These are phyloP conservation scores for Colletotrichum sublineola DNA, from an alignment of 2,329 filamentous ascomycete genomes.

Conservation along the genomic window DNA sequence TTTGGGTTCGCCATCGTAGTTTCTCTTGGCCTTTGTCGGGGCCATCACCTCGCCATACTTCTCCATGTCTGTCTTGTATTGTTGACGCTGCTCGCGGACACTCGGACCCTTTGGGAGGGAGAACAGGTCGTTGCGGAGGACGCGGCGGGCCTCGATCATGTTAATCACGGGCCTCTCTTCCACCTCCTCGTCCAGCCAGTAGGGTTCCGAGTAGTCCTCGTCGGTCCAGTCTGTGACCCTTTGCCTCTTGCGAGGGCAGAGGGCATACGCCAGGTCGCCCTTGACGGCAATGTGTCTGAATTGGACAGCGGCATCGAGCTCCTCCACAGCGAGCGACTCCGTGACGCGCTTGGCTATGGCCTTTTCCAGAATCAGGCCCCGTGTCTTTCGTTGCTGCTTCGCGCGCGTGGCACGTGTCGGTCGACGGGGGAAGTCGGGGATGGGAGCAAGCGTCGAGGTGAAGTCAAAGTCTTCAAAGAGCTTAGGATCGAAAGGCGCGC, in stretches of 20 bases:
- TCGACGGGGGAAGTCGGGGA: constrained; percentile 9
- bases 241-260: constrained; percentile 35
- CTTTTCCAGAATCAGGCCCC: constrained; percentile 21
- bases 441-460: not conserved
- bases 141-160: constrained; percentile 33
- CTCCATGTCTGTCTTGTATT: constrained; percentile 25
- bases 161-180: constrained; percentile 22
- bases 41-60: constrained; percentile 26
- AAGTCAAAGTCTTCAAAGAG: constrained; percentile 1
- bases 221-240: not conserved
- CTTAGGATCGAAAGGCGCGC: constrained; percentile 26
- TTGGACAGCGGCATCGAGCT: constrained; percentile 30
- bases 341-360: constrained; percentile 11
- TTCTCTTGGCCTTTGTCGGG: constrained; percentile 12
- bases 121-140: constrained; percentile 28
- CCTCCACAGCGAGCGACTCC: constrained; percentile 22
- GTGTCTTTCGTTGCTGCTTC: constrained; percentile 14
- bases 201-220: constrained; percentile 13
- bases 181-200: constrained; percentile 20
- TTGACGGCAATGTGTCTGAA: constrained; percentile 26
- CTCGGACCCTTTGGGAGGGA: constrained; percentile 21
- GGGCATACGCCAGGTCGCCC: constrained; percentile 23
- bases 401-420: constrained; percentile 7
- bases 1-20: constrained; percentile 29
- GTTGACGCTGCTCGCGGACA: constrained; percentile 15